Percentiles rank a stretch among this genome's conserved stretches.
Conservation (phyloP, 371 early-diverging fungal species). For the Mortierella sp. region DNA sequence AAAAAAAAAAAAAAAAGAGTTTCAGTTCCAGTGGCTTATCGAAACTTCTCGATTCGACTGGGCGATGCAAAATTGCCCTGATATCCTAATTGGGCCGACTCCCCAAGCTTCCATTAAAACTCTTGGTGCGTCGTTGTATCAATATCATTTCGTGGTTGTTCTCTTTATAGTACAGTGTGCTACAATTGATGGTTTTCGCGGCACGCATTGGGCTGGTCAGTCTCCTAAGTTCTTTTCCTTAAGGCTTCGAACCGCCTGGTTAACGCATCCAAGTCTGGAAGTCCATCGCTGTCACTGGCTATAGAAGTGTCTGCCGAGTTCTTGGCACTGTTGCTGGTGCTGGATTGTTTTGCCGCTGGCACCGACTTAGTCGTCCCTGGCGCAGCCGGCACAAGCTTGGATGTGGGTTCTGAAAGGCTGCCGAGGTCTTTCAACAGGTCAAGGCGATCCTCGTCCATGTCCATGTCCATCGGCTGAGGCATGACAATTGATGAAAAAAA, state of each 20-base stretch:
- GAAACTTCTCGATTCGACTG: conserved; percentile 6
- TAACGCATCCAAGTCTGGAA: conserved; percentile 77
- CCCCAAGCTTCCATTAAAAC: no score
- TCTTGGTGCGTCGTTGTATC: no score
- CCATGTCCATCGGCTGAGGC: conserved; percentile 22
- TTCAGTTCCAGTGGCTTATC: conserved; percentile 3
- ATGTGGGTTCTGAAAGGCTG: conserved; percentile 5
- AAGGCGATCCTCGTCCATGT: conserved; percentile 26
- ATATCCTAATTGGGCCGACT: no score
- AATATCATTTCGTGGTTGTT: no score
- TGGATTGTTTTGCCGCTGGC: conserved; percentile 15
- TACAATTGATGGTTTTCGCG: no score
- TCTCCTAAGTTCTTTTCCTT: conserved; percentile 55
- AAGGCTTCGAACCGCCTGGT: conserved; percentile 80
- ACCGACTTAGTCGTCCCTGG: conserved; percentile 5
- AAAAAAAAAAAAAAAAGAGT: conserved; percentile 1
- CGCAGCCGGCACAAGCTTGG: conserved; percentile 1
- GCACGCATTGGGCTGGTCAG: no score
- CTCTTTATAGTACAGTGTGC: no score
- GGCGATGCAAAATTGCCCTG: no score
- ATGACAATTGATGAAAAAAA: not conserved
- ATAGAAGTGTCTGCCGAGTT: not conserved
- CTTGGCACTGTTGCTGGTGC: conserved; percentile 5
- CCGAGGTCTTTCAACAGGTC: conserved; percentile 30
- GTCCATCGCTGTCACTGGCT: conserved; percentile 52